Evolutionary conservation across 805 yeast species (phyloP), one percentile per base, ranked within the genome.

Genomic region (Blastobotrys attinorum): DNA sequence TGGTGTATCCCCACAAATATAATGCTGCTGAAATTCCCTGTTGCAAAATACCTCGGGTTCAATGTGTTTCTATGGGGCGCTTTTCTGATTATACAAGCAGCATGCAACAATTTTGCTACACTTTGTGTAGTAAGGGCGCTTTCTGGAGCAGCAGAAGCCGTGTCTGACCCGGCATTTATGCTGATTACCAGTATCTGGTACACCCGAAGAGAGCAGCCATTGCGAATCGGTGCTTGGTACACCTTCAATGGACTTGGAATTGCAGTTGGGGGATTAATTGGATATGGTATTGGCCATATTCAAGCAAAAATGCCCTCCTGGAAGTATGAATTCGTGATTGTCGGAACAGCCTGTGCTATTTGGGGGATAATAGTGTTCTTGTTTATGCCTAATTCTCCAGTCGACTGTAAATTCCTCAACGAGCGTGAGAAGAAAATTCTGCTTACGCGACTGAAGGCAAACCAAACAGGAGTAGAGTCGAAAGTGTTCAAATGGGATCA

Each of bases 121-220:
- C 47, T 50, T 16, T 36, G 43, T 5, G 50, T 42, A 3, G 38
- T 42, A 8, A 27, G 54, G 33, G 44, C 39, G 4, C 39, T 50
- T 4, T 43, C 43, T 5, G 54, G 54, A n/a, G 46, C 47, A 4
- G 46, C 41, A 7, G 54, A 50, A 33, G 47, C 51, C 11, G 36
- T 33, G n/a, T 44, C 47, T 15, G 49, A 45, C 18, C 79, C 79
- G 1, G 78, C 80, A 0, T 68, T 76, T 39, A 69, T 77, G 43
- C 63, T 77, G 22, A 68, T 79, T 35, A 74, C 79, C 31, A 73
- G 81, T 22, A 77, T 77, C 81, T 80, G 77, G 62, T 80, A 77
- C 61, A 71, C 72, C 6, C 49, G 59, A 13, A 44, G 45, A 5
- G 61, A 60, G 43, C 76, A 77, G 40, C 80, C 82, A 11, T 46